Evolutionary conservation across 257 asterid genomes (phyloP).

Genomic region (Solanum piurae): DNA sequence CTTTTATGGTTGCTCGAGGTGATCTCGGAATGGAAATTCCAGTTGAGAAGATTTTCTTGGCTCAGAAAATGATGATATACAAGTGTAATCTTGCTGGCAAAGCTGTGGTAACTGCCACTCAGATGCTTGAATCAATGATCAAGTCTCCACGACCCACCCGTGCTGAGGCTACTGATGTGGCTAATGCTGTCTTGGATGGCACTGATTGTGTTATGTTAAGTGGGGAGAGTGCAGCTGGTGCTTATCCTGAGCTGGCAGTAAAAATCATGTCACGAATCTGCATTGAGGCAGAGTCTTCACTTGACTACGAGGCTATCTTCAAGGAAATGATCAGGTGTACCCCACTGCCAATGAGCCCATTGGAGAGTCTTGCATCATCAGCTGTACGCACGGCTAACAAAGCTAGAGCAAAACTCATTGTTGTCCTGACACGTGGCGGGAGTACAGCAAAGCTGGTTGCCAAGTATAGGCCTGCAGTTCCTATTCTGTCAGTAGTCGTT

Average conservation of each 20-base stretch:
- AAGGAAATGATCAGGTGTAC: constrained; percentile 66
- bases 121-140: constrained; percentile 92
- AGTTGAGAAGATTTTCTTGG: constrained; percentile 77
- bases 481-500: constrained; percentile 72
- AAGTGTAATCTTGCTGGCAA: constrained; percentile 80
- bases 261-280: constrained; percentile 72
- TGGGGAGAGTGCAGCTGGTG: constrained; percentile 91
- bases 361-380: constrained; percentile 71
- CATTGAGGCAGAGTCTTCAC: constrained; percentile 74
- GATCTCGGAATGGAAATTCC: constrained; percentile 95
- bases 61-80: constrained; percentile 91
- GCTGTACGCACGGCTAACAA: constrained; percentile 76
- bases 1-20: constrained; percentile 94
- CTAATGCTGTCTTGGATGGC: constrained; percentile 84
- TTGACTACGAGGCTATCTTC: constrained; percentile 58
- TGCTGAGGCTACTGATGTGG: constrained; percentile 91
- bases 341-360: constrained; percentile 82
- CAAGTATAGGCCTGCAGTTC: constrained; percentile 79
- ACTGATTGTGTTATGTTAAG: constrained; percentile 89
- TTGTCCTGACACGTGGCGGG: constrained; percentile 83
- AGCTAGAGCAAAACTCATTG: constrained; percentile 59
- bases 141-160: constrained; percentile 93
- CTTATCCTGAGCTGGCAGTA: constrained; percentile 76
- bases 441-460: constrained; percentile 79
- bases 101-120: constrained; percentile 88